Conservation (phyloP, 495 filamentous ascomycete species). For the Entonaema liquescens region DNA sequence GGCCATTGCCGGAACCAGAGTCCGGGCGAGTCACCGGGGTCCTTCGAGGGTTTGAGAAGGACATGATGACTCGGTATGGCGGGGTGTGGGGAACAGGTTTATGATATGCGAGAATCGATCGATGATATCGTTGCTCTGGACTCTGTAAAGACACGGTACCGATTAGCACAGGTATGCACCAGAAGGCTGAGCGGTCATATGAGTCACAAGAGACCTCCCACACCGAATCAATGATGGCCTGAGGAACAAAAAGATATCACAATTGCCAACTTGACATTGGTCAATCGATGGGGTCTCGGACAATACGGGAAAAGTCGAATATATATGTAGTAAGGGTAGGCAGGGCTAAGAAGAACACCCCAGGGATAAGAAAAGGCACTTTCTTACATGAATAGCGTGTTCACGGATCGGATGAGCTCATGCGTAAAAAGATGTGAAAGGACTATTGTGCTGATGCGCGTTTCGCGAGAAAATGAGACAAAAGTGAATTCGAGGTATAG, state of each 20-base stretch:
- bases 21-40: slow-evolving; percentile 58
- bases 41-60: slow-evolving; percentile 60
- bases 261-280: slow-evolving; percentile 43
- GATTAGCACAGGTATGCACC: slow-evolving; percentile 44
- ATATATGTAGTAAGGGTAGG: slow-evolving; percentile 25
- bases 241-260: slow-evolving; percentile 34
- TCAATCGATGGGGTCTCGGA: slow-evolving; percentile 37
- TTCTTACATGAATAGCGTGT: slow-evolving; percentile 31
- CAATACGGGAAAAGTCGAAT: slow-evolving; percentile 4
- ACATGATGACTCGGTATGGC: slow-evolving; percentile 54
- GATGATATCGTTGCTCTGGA: slow-evolving; percentile 35
- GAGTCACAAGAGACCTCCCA: slow-evolving; percentile 46
- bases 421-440: slow-evolving; percentile 9
- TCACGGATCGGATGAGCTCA: slow-evolving; percentile 2
- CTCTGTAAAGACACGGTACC: slow-evolving; percentile 37
- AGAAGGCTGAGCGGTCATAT: slow-evolving; percentile 43
- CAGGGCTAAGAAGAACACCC: not conserved
- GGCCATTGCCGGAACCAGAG: slow-evolving; percentile 46
- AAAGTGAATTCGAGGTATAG: slow-evolving; percentile 14
- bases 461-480: slow-evolving; percentile 9
- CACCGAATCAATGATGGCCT: slow-evolving; percentile 34
- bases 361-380: slow-evolving; percentile 8
- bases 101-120: slow-evolving; percentile 18
- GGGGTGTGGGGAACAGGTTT: slow-evolving; percentile 46
- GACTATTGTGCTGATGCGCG: slow-evolving; percentile 19